phyloP scores from a whole-genome alignment of 2,329 filamentous ascomycete species.

The Aspergillus novoparasiticus region DNA sequence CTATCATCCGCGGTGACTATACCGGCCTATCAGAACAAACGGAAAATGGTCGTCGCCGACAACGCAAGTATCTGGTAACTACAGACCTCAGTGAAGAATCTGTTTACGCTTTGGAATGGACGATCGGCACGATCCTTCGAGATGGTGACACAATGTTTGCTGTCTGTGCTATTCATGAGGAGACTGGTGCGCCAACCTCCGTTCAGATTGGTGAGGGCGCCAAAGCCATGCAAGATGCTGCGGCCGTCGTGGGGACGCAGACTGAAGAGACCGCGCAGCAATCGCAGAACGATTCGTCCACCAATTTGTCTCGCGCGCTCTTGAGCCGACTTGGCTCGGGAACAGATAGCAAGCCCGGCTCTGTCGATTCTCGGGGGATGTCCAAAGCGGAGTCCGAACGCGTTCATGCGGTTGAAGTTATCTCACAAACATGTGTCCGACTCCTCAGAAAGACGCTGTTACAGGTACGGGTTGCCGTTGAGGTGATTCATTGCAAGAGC shows the following conservation, averaged over 20 bases:
- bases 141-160: conserved; percentile 93
- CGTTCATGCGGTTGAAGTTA: conserved; percentile 75
- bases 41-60: conserved; percentile 73
- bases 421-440: conserved; percentile 82
- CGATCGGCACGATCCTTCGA: conserved; percentile 88
- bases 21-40: conserved; percentile 70
- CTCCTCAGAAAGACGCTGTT: conserved; percentile 86
- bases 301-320: conserved; percentile 33
- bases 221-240: conserved; percentile 75
- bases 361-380: conserved; percentile 54
- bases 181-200: conserved; percentile 50
- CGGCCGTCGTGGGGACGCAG: conserved; percentile 63
- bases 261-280: conserved; percentile 58
- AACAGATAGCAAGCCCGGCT: conserved; percentile 44
- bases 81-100: conserved; percentile 94
- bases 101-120: conserved; percentile 94
- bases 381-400: conserved; percentile 75
- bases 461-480: conserved; percentile 89
- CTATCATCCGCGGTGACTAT: conserved; percentile 89
- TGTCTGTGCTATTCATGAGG: conserved; percentile 92
- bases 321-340: conserved; percentile 39
- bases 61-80: conserved; percentile 92
- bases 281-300: conserved; percentile 36
- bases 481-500: conserved; percentile 98
- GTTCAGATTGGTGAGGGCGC: conserved; percentile 70